phyloP scores from a whole-genome alignment of 2,329 filamentous ascomycete genomes.

The Mariannaea sp. region DNA sequence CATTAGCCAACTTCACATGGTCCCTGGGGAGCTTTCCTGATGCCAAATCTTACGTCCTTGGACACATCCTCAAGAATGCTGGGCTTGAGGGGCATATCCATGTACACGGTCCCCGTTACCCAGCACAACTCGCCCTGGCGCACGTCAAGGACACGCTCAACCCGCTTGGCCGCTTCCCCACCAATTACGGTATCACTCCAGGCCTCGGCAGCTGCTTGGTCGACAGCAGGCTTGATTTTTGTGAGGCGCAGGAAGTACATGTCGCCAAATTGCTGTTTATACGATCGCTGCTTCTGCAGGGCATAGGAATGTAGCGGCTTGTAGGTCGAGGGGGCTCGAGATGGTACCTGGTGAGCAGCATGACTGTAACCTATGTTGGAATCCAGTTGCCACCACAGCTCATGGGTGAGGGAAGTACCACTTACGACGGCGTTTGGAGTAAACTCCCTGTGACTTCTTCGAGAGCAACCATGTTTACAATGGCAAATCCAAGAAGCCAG shows the following conservation, averaged over 20 bases:
- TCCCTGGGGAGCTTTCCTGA: not conserved
- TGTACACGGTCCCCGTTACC: conserved; percentile 93
- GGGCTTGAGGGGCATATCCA: conserved; percentile 96
- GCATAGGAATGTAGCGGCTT: conserved; percentile 75
- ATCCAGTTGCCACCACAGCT: not conserved
- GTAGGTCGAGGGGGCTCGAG: conserved; percentile 66
- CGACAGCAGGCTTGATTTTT: conserved; percentile 83
- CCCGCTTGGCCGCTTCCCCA: conserved; percentile 73
- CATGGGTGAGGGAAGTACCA: not conserved
- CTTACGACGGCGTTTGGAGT: conserved; percentile 43
- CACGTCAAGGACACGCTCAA: conserved; percentile 91
- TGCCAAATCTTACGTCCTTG: conserved; percentile 70
- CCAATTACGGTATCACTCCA: conserved; percentile 82
- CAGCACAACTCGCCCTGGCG: conserved; percentile 95
- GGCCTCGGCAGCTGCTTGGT: conserved; percentile 71
- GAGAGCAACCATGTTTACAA: conserved; percentile 41
- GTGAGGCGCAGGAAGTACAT: conserved; percentile 95
- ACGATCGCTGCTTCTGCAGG: conserved; percentile 73
- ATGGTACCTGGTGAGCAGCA: conserved; percentile 47
- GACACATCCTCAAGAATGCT: conserved; percentile 94
- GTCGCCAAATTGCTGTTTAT: conserved; percentile 94
- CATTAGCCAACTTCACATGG: no score
- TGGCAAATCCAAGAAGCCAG: not conserved
- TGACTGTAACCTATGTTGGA: conserved; percentile 33
- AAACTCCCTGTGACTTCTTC: conserved; percentile 42